Base-by-base conservation (phyloP, 2,329 filamentous ascomycete species). In the Cytospora schulzeri region DNA sequence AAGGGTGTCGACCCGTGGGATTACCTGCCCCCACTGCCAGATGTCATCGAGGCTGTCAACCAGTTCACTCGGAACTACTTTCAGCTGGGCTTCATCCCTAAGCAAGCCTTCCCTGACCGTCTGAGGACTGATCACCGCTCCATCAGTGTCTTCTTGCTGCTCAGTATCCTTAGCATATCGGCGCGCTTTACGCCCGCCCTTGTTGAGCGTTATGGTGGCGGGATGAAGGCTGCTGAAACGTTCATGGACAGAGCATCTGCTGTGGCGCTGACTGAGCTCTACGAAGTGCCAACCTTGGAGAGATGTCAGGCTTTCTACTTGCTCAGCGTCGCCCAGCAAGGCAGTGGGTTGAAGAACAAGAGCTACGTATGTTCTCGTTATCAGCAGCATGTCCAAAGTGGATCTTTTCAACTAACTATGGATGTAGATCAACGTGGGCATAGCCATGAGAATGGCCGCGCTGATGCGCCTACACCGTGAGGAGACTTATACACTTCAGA, bases 231-330 rank as follows among this genome's bases (percentile, higher is more conserved):
- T 1, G 79, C 83, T 19, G 81, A 85, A 66, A 79, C 77, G 55
- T 87, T 85, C 67, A 83, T 84, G 77, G 79, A 80, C 45, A 79
- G 77, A 29, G 82, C 83, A 1, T 79, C 80, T 11, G 69, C 70
- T 38, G 72, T 86, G 11, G 83, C 84, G 1, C 71, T 80, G 35
- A 73, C 74, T 28, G 83, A 85, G 68, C 73, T 86, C 24, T 86
- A 86, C 69, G 75, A 79, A 48, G 79, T 80, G 60, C 81, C 84
- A 0, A 84, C 79, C 0, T 70, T 87, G 22, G 83, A 86, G 69
- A 77, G 81, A 50, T 86, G 83, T 59, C 85, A 87, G 71, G 84
- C 80, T 1, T 87, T 87, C 66, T 86, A 86, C 67, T 73, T 87
- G 4, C 74, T 87, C 19, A 85, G 83, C 69, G 81, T 87, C 62